Base-by-base conservation (phyloP, 371 early-diverging fungal genomes). In the Apophysomyces elegans region DNA sequence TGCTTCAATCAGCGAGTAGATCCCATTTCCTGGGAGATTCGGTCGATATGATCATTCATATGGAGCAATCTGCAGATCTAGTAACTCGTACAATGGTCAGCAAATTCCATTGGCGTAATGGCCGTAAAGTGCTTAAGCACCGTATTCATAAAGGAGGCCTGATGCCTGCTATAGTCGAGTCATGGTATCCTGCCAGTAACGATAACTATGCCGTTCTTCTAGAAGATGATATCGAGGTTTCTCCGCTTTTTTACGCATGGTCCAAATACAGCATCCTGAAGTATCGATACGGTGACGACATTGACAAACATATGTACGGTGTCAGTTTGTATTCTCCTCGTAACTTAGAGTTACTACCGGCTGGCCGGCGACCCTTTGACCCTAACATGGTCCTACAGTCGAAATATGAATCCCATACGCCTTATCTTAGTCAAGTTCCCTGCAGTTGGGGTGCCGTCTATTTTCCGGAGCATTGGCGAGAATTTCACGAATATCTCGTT, bases 391-490 rank as follows among this genome's bases (percentile, higher is more conserved):
- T 65, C 35, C 56, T 73, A 18, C 60, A 59, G 2, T 73, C 79
- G 7, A 75, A 76, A 14, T 81, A 79, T 41, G 66, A 73, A 13
- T 59, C 72, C 13, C 69, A 79, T 36, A 73, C 79, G 4, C 88
- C 88, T 1, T 88, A 84, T 69, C 67, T 84, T 2, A 71, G 73
- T 9, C 88, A 86, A 39, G 75, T 88, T 1, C 89, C 89, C 5
- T 88, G 89, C 66, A 86, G 86, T 59, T 88, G 89, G 89, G 89
- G 89, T 9, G 89, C 88, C 7, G 85, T 88, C 13, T 88, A 88
- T 59, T 88, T 89, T 64, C 89, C 89, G 7, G 87, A 89, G 47
- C 82, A 86, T 41, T 89, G 89, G 89, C 77, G 84, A 26, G 87
- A 88, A 65, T 88, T 87, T 62, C 89, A 87, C 50, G 71, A 75